Evolutionary conservation across 768 basidiomycete species (phyloP).

Genomic region (Trametes elegans): DNA sequence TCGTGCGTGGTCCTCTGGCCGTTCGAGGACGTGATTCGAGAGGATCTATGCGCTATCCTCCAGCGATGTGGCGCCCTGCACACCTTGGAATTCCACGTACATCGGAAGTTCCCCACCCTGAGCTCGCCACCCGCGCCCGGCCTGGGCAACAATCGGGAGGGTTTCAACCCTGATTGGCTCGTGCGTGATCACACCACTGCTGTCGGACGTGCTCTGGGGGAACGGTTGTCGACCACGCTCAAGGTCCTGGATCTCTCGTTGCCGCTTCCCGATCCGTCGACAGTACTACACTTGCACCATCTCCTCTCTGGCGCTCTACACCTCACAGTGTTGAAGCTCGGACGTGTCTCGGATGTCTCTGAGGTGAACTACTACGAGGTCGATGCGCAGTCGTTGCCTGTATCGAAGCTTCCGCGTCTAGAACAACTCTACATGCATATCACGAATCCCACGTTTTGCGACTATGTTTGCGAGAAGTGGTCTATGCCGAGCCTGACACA

Average conservation of each 20-base stretch:
- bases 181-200: not conserved
- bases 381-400: not conserved
- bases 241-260: not conserved
- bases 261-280: not conserved
- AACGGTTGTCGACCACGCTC: not conserved
- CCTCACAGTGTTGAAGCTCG: not conserved
- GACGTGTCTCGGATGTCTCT: not conserved
- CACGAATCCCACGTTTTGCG: not conserved
- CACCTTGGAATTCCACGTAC: not conserved
- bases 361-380: not conserved
- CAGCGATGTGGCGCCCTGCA: not conserved
- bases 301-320: not conserved
- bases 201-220: not conserved
- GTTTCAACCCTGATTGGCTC: slow-evolving; percentile 4
- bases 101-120: not conserved
- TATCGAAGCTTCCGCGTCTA: not conserved
- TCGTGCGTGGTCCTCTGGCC: not conserved
- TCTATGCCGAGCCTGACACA: not conserved
- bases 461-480: not conserved
- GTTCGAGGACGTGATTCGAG: not conserved
- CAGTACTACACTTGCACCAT: not conserved
- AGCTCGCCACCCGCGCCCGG: not conserved
- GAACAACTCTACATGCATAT: not conserved
- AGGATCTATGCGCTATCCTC: not conserved
- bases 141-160: not conserved